These are phyloP conservation scores for Candida gorgasii DNA, from an alignment of 805 yeast genomes.

Conservation along the genomic window DNA sequence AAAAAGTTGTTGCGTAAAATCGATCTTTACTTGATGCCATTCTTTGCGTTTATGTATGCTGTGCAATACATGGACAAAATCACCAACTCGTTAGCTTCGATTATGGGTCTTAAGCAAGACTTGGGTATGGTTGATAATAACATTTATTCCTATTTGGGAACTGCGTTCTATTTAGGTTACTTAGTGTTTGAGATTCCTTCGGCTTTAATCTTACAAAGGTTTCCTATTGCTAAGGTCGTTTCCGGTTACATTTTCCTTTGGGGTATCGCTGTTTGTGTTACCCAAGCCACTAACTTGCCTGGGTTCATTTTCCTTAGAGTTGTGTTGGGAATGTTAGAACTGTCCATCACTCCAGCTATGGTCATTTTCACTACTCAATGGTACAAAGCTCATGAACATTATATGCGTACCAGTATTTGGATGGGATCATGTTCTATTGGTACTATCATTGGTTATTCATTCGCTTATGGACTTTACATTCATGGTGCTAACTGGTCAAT, in stretches of 20 bases:
- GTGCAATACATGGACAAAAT: slow-evolving; percentile 37
- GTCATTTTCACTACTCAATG: slow-evolving; percentile 33
- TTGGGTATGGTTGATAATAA: slow-evolving; percentile 27
- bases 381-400: slow-evolving; percentile 20
- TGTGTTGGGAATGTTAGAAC: slow-evolving; percentile 46
- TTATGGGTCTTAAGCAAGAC: slow-evolving; percentile 35
- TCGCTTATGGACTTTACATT: slow-evolving; percentile 53
- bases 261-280: slow-evolving; percentile 53
- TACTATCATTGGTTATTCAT: slow-evolving; percentile 42
- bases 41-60: slow-evolving; percentile 20
- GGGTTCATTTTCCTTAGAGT: slow-evolving; percentile 25
- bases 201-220: slow-evolving; percentile 35
- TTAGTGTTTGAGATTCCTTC: slow-evolving; percentile 34
- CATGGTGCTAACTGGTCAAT: slow-evolving; percentile 39
- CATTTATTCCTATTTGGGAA: slow-evolving; percentile 34
- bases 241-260: slow-evolving; percentile 48
- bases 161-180: slow-evolving; percentile 52
- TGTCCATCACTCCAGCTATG: slow-evolving; percentile 28
- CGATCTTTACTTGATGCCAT: slow-evolving; percentile 25
- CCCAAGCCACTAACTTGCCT: slow-evolving; percentile 47
- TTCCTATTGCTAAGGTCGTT: slow-evolving; percentile 33
- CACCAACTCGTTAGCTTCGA: slow-evolving; percentile 36
- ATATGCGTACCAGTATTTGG: background rate
- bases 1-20: slow-evolving; percentile 18
- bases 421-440: slow-evolving; percentile 29